Percentiles rank a stretch among this genome's conserved stretches.
These are phyloP conservation scores for Candida awuae DNA, from an alignment of 805 yeast genomes.

Conservation along the genomic window DNA sequence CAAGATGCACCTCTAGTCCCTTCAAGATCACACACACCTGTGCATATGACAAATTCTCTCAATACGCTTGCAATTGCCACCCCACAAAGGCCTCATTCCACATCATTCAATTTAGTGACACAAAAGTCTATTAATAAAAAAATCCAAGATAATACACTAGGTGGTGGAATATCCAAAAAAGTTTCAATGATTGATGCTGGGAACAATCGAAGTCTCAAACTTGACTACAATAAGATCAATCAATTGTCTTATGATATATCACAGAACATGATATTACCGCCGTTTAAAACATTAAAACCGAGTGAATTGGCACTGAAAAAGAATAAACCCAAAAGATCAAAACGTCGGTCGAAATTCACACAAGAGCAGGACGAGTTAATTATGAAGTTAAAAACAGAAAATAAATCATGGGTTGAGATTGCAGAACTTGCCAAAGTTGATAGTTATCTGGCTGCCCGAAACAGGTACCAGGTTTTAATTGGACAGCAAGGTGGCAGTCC, in stretches of 20 bases:
- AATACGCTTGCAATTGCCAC: neutral
- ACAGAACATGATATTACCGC: constrained; percentile 23
- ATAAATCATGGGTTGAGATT: constrained; percentile 67
- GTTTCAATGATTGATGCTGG: constrained; percentile 4
- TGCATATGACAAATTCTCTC: neutral
- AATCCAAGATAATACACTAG: constrained; percentile 3
- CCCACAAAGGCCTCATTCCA: neutral
- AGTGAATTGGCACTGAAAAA: constrained; percentile 16
- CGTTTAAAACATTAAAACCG: constrained; percentile 21
- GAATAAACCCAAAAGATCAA: constrained; percentile 37
- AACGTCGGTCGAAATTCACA: constrained; percentile 61
- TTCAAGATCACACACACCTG: neutral
- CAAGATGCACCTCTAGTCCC: no score
- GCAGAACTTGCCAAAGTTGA: constrained; percentile 59
- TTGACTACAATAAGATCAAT: constrained; percentile 16
- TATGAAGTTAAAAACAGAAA: constrained; percentile 50
- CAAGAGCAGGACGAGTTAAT: constrained; percentile 62
- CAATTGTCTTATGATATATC: constrained; percentile 21
- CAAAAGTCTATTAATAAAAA: no score
- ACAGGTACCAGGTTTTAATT: constrained; percentile 69
- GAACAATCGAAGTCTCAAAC: constrained; percentile 2
- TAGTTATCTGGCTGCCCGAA: constrained; percentile 64
- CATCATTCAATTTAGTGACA: neutral
- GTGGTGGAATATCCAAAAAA: no score
- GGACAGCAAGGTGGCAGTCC: constrained; percentile 79